Conservation (phyloP, 495 filamentous ascomycete species). For the Friedmanniomyces endolithicus region DNA sequence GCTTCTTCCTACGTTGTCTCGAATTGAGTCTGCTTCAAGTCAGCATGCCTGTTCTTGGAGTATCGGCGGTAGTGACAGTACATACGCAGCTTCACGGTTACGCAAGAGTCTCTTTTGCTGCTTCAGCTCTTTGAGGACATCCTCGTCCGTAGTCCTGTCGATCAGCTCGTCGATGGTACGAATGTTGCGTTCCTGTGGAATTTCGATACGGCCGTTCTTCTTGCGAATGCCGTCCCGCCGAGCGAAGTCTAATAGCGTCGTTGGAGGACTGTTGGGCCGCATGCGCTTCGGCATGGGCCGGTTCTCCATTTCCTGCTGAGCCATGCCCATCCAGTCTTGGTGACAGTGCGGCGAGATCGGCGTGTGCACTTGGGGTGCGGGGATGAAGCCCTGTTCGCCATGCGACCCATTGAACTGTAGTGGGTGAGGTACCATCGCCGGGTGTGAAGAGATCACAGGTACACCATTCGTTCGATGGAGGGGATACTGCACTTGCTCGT, state of each 20-base stretch:
- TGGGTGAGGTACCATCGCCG: conserved; percentile 21
- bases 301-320: conserved; percentile 38
- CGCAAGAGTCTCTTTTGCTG: conserved; percentile 91
- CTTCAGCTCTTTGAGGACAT: conserved; percentile 95
- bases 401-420: conserved; percentile 18
- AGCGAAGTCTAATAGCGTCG: conserved; percentile 58
- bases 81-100: conserved; percentile 93
- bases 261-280: conserved; percentile 58
- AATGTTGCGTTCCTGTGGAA: conserved; percentile 83
- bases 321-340: conserved; percentile 46
- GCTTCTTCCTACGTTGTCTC: conserved; percentile 94
- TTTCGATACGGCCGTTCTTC: conserved; percentile 98
- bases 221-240: conserved; percentile 92
- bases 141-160: conserved; percentile 73
- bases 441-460: conserved; percentile 23
- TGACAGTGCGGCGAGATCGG: conserved; percentile 50
- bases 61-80: no score
- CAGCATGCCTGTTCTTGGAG: no score
- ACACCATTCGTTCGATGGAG: conserved; percentile 32
- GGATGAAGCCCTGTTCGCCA: conserved; percentile 5
- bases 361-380: conserved; percentile 31
- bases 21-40: conserved; percentile 63
- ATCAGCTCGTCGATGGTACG: conserved; percentile 93
- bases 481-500: conserved; percentile 33
- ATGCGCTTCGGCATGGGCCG: conserved; percentile 58